Base-by-base conservation (phyloP, 1,284 basidiomycete species). In the Sparassis latifolia region DNA sequence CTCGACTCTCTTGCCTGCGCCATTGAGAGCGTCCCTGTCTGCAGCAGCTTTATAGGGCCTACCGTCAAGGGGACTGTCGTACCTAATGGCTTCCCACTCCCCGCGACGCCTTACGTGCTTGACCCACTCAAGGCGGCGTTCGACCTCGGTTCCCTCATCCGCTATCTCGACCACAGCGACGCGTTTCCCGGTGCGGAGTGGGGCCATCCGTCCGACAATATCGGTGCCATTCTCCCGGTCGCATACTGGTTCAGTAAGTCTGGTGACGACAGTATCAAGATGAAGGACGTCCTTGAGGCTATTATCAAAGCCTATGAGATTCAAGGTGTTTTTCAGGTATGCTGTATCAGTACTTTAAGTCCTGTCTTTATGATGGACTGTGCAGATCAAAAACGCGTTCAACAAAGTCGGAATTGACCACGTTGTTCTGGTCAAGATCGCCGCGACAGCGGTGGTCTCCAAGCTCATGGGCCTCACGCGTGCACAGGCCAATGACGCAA, bases 141-240 rank as follows among this genome's bases (percentile, higher is more conserved):
- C 47, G 51, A 52, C 44, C 39, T 49, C 31, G 47, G 51, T 30
- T 27, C 51, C 28, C 44, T 48, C 32, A 52, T 52, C 35, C 42
- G 51, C 27, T 52, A 49, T 32, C 44, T 52, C 28, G 47, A 49
- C 44, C 51, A 52, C 41, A 52, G 51, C 33, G 51, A 49, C 27
- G 47, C 51, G 29, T 49, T 45, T 38, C 51, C 47, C 33, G 47
- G 51, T 31, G 51, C 51, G 20, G 51, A 52, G 39, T 52, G 51
- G 51, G 51, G 51, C 10, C 51, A 52, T 32, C 51, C 51, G 29
- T 52, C 51, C n/a, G 51, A 48, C 32, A 52, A 52, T 37, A 52
- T 52, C 29, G 47, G 51, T 27, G 51, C 51, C 9, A 52, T 52
- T 30, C 40, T 52, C 3, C 51, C 47, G n/a, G 51, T 52, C 12